A percentile compares a stretch with the other conserved stretches of the same genome.
These are phyloP conservation scores for Fusarium circinatum DNA, from an alignment of 2,329 filamentous ascomycete genomes.

Conservation along the genomic window DNA sequence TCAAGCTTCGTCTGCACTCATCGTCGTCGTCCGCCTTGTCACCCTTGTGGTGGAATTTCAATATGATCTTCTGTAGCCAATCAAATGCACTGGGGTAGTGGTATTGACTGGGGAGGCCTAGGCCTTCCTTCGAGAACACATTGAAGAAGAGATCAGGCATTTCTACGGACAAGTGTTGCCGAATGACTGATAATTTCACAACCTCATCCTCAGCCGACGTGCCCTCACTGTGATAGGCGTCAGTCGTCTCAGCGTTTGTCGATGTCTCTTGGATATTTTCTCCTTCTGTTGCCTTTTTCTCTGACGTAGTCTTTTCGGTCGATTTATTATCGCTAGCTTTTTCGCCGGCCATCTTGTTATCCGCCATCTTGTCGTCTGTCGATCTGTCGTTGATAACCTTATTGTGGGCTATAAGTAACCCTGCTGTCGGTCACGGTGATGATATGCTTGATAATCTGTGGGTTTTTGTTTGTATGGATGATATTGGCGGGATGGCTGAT, in stretches of 20 bases:
- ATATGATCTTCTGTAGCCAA: constrained; percentile 2
- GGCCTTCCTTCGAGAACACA: neutral
- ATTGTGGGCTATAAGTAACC: neutral
- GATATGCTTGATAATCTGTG: neutral
- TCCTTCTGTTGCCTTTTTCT: neutral
- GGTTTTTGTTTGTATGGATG: neutral
- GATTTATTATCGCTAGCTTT: neutral
- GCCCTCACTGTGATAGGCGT: neutral
- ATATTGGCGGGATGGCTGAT: neutral
- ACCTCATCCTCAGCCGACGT: neutral
- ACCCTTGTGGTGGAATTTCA: neutral
- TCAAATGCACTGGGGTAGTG: neutral
- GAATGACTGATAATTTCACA: neutral
- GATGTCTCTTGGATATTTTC: neutral
- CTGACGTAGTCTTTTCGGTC: neutral
- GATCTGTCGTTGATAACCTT: neutral
- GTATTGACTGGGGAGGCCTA: constrained; percentile 35
- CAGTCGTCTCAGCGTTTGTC: neutral
- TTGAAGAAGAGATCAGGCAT: constrained; percentile 6
- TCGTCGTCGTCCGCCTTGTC: no score
- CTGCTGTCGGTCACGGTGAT: neutral
- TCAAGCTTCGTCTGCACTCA: neutral
- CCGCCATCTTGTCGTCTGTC: neutral
- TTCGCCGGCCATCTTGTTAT: neutral
- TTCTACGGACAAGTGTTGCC: neutral